phyloP scores from a whole-genome alignment of 768 basidiomycete genomes.

The Collybia sp. region DNA sequence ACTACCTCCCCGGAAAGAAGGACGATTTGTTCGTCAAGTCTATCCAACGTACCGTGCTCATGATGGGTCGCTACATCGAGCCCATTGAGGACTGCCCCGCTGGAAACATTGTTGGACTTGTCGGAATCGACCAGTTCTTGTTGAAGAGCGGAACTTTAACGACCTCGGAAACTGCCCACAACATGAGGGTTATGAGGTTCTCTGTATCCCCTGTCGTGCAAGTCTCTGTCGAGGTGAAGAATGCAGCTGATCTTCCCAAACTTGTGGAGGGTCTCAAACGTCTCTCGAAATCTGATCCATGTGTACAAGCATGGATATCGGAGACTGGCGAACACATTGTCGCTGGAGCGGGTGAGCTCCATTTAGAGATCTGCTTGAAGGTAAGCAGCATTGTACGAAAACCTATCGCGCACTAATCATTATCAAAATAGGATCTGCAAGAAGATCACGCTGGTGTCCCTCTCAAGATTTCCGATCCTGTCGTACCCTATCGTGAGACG shows the following conservation, averaged over 20 bases:
- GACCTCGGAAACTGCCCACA: slow-evolving; percentile 97
- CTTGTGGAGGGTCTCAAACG: slow-evolving; percentile 99
- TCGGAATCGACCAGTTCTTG: slow-evolving; percentile 99
- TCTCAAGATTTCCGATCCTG: slow-evolving; percentile 95
- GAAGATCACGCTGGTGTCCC: slow-evolving; percentile 99
- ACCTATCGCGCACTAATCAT: neutral
- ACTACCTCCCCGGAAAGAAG: slow-evolving; percentile 98
- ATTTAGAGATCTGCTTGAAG: slow-evolving; percentile 99
- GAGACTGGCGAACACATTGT: slow-evolving; percentile 98
- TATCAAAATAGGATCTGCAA: slow-evolving; percentile 78
- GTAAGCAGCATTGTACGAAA: slow-evolving; percentile 27
- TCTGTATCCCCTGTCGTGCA: slow-evolving; percentile 99
- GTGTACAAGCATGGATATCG: slow-evolving; percentile 91
- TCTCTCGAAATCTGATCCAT: slow-evolving; percentile 99
- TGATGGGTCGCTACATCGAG: slow-evolving; percentile 99
- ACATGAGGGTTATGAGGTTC: slow-evolving; percentile 99
- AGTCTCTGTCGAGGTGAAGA: slow-evolving; percentile 99
- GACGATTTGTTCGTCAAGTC: slow-evolving; percentile 97
- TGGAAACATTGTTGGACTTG: slow-evolving; percentile 98
- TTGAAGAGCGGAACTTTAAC: slow-evolving; percentile 99
- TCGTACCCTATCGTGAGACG: slow-evolving; percentile 97
- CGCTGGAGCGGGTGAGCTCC: slow-evolving; percentile 98
- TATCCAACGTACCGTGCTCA: slow-evolving; percentile 96
- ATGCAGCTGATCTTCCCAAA: slow-evolving; percentile 97
- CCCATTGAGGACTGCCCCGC: slow-evolving; percentile 99